phyloP scores from a whole-genome alignment of 2,329 filamentous ascomycete genomes.

The Sclerotiophoma versabilis region DNA sequence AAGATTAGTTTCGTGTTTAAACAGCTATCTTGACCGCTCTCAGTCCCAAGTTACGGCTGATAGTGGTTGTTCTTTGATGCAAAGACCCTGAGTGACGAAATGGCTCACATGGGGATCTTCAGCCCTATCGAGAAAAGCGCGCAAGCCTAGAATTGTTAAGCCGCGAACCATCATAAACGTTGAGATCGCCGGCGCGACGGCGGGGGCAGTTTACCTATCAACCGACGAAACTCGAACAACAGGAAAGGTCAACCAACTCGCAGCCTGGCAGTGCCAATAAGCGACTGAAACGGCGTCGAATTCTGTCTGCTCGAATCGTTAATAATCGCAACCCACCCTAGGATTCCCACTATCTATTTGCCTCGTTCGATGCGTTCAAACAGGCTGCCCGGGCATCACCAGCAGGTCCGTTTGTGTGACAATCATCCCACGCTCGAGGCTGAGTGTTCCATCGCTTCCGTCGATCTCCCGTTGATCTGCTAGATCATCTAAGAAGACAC shows the following conservation, averaged over 20 bases:
- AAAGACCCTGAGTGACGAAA: slow-evolving; percentile 1
- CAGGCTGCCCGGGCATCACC: slow-evolving; percentile 11
- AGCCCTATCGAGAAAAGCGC: slow-evolving; percentile 13
- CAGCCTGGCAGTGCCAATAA: background rate
- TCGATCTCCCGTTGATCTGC: background rate
- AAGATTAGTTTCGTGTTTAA: background rate
- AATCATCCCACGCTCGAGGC: background rate
- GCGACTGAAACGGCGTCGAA: background rate
- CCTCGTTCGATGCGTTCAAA: background rate
- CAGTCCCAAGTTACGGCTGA: background rate
- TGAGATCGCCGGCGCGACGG: slow-evolving; percentile 14
- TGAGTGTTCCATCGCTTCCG: background rate
- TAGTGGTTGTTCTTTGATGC: background rate
- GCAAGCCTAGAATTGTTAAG: slow-evolving; percentile 7
- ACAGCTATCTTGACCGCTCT: background rate
- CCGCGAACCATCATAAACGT: slow-evolving; percentile 15
- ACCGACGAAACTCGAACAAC: background rate
- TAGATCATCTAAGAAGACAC: background rate
- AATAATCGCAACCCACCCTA: background rate
- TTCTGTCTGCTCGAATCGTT: background rate
- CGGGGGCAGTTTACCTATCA: background rate
- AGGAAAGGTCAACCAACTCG: background rate
- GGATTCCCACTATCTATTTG: background rate
- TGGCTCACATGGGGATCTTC: slow-evolving; percentile 7
- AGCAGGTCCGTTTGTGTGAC: background rate